Percentiles rank a stretch among this genome's conserved stretches.
These are phyloP conservation scores for Datura wrightii DNA, from an alignment of 257 asterid species.

Conservation along the genomic window DNA sequence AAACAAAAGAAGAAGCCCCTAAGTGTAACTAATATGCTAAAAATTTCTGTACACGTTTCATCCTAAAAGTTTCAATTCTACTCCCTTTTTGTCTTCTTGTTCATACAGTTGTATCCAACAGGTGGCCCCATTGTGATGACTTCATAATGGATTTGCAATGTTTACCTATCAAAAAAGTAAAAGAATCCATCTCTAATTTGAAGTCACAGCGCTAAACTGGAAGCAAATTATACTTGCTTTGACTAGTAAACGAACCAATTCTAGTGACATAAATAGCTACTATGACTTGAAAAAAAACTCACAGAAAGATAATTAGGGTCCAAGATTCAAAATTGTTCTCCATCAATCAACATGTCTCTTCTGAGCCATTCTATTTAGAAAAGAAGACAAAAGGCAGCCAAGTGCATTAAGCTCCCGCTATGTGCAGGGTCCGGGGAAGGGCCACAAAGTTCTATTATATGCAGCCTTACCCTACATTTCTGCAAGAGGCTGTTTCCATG, in stretches of 20 bases:
- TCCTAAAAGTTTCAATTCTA: background rate
- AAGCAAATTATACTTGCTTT: constrained; percentile 19
- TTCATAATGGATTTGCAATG: background rate
- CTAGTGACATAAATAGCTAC: constrained; percentile 8
- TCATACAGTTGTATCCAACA: background rate
- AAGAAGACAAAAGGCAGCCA: too few species aligned
- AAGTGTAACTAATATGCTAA: background rate
- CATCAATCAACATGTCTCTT: background rate
- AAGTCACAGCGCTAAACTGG: background rate
- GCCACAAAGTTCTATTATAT: too few species aligned
- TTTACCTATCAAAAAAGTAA: background rate
- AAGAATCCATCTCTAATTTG: constrained; percentile 13
- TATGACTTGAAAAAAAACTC: background rate
- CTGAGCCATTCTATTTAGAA: background rate
- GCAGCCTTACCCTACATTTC: too few species aligned
- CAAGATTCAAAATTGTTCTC: background rate
- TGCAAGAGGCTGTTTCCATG: too few species aligned
- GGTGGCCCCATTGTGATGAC: background rate
- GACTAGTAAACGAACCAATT: background rate
- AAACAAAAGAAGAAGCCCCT: background rate
- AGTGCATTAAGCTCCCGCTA: too few species aligned
- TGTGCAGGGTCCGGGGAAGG: too few species aligned
- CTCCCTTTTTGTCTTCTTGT: background rate
- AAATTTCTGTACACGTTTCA: background rate
- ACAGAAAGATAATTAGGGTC: background rate